phyloP scores from a whole-genome alignment of 1,139 yeast genomes.

The Saccharomycopsis hybrid region DNA sequence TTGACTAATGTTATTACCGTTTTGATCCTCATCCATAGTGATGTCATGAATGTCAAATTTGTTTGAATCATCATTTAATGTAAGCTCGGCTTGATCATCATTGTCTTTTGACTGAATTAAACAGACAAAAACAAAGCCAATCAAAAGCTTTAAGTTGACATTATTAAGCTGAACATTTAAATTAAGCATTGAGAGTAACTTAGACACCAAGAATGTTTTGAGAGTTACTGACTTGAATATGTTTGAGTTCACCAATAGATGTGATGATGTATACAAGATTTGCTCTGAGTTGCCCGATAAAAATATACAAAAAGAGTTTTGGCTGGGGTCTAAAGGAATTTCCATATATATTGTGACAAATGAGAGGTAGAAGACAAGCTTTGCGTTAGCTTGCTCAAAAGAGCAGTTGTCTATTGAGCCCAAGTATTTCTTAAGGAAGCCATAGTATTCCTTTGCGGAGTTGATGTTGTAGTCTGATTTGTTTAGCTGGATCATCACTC shows the following conservation, averaged over 20 bases:
- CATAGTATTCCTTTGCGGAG: conserved; percentile 12
- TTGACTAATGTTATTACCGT: conserved; percentile 16
- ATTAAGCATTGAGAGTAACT: conserved; percentile 19
- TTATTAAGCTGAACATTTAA: conserved; percentile 18
- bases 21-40: conserved; percentile 16
- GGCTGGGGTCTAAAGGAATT: conserved; percentile 7
- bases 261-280: conserved; percentile 13
- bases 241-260: conserved; percentile 10
- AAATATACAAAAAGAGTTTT: conserved; percentile 14
- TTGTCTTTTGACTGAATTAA: conserved; percentile 4
- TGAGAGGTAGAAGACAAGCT: conserved; percentile 18
- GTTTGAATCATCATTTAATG: no score
- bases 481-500: conserved; percentile 7
- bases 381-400: conserved; percentile 10
- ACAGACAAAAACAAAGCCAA: conserved; percentile 19
- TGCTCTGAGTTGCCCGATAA: conserved; percentile 17
- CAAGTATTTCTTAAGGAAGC: conserved; percentile 13
- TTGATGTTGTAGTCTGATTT: conserved; percentile 16
- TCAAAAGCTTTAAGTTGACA: conserved; percentile 16
- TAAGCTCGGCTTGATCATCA: neutral
- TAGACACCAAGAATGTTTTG: conserved; percentile 16
- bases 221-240: conserved; percentile 10
- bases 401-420: conserved; percentile 14
- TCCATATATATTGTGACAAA: conserved; percentile 16
- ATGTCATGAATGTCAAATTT: conserved; percentile 11